Percentiles rank a stretch among this genome's conserved stretches.
These are phyloP conservation scores for Entomortierella lignicola DNA, from an alignment of 192 early-diverging fungal genomes.

Conservation along the genomic window DNA sequence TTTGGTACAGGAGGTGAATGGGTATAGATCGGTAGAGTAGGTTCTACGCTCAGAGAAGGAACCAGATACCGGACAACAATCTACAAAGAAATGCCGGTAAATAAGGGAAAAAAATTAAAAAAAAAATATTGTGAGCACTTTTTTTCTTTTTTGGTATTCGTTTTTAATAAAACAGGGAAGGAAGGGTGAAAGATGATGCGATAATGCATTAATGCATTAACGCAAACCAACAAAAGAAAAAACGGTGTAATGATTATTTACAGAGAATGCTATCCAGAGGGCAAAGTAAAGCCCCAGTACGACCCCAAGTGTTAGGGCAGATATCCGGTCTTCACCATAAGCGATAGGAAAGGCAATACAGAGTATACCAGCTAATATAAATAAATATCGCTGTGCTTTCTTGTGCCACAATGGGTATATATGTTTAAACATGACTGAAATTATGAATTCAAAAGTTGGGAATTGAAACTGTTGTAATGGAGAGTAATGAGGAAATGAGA, in stretches of 20 bases:
- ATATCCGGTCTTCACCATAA: conserved; percentile 35
- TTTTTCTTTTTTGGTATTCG: too few species aligned
- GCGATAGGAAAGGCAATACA: conserved; percentile 37
- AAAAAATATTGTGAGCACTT: too few species aligned
- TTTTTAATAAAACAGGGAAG: not conserved
- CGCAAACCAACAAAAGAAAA: not conserved
- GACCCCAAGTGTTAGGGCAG: conserved; percentile 19
- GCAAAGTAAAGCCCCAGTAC: conserved; percentile 40
- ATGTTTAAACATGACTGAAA: conserved; percentile 29
- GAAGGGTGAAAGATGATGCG: not conserved
- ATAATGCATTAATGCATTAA: not conserved
- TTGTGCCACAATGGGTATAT: conserved; percentile 48
- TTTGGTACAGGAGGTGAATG: conserved; percentile 32
- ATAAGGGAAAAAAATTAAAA: not conserved
- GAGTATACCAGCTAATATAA: conserved; percentile 27
- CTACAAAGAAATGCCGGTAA: not conserved
- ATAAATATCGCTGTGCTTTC: conserved; percentile 31
- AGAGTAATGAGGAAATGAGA: not conserved
- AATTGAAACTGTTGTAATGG: not conserved
- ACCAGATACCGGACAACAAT: conserved; percentile 31
- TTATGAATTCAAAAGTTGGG: not conserved
- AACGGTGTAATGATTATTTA: conserved; percentile 10
- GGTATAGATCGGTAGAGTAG: conserved; percentile 35
- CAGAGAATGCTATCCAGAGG: conserved; percentile 36
- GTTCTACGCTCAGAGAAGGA: conserved; percentile 33